Conservation (phyloP, 2,329 filamentous ascomycete species). For the Dothistroma septosporum region DNA sequence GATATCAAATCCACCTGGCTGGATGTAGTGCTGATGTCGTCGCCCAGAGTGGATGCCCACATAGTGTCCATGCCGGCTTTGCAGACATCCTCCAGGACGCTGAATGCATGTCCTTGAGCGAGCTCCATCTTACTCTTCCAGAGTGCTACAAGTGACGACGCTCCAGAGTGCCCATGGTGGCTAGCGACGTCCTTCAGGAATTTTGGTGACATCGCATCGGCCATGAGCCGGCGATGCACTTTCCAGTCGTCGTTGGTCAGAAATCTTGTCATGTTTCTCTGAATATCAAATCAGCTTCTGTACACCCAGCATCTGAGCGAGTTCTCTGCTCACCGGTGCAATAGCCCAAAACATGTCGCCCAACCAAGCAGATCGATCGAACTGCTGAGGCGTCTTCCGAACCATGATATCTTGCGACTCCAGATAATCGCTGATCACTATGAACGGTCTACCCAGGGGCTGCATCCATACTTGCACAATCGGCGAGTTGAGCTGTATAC, state of each 20-base stretch:
- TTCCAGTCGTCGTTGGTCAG: constrained; percentile 27
- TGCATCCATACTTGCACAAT: constrained; percentile 48
- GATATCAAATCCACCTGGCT: constrained; percentile 13
- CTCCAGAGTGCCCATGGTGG: constrained; percentile 19
- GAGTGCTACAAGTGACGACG: constrained; percentile 27
- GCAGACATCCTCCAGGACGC: constrained; percentile 35
- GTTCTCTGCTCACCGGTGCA: constrained; percentile 14
- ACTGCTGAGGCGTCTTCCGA: constrained; percentile 42
- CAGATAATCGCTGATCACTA: constrained; percentile 44
- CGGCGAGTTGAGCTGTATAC: constrained; percentile 32
- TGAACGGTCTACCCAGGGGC: constrained; percentile 42
- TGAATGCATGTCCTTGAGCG: constrained; percentile 34
- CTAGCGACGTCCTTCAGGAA: constrained; percentile 32
- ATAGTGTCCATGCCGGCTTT: constrained; percentile 39
- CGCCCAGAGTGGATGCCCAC: constrained; percentile 38
- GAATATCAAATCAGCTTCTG: constrained; percentile 12
- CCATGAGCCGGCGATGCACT: constrained; percentile 27
- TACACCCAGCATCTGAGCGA: neutral
- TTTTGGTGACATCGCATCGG: constrained; percentile 28
- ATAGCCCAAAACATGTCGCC: constrained; percentile 25
- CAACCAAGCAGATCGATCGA: constrained; percentile 41
- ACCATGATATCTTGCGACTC: constrained; percentile 46
- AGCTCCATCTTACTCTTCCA: constrained; percentile 33
- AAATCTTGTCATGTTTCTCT: constrained; percentile 20
- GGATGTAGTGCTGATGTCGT: constrained; percentile 31